Base-by-base conservation (phyloP, 306 rosid genomes). In the Acmispon strigosus region DNA sequence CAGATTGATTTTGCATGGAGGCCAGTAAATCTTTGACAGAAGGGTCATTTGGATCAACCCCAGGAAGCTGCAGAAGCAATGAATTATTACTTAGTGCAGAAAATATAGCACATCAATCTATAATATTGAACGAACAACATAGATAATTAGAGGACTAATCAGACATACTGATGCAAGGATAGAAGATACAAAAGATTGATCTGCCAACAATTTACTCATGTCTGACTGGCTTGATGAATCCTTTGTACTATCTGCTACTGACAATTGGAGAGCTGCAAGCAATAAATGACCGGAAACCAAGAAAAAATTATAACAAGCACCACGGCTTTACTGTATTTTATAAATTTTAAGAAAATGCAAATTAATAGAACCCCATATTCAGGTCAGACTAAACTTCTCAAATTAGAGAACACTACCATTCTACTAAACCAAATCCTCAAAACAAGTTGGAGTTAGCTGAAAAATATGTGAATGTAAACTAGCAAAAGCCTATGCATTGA, bases 21-120 rank as follows among this genome's bases (percentile, higher is more conserved):
- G 97, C 96, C 74, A 94, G 88, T 78, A 94, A 86, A 73, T 91
- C 96, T 82, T 89, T 91, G 75, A 94, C 97, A 6, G 97, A 89
- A 13, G 96, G 97, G 75, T 94, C 99, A 62, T 94, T 91, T 75
- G 94, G 89, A 70, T 94, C 97, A 64, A 94, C 99, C 15, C 97
- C 99, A 11, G 99, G 99, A 87, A 94, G 99, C 99, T 94, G 89
- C 85, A 78, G 43, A 74, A 78, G 68, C 53, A 80, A 59, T 70
- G 24, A 70, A 71, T 56, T 22, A 74, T n/a, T 32, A 27, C 34
- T 27, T 4, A 69, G 62, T 32, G 54, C 58, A 62, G 55, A 62
- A 69, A 42, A 68, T 43, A 32, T 8, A 59, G 51, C 14, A 59
- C 37, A 69, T 7, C 14, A 61, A 62, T 73, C 68, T n/a, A 62